Base-by-base conservation (phyloP, 495 filamentous ascomycete species). In the Durotheca rogersii region DNA sequence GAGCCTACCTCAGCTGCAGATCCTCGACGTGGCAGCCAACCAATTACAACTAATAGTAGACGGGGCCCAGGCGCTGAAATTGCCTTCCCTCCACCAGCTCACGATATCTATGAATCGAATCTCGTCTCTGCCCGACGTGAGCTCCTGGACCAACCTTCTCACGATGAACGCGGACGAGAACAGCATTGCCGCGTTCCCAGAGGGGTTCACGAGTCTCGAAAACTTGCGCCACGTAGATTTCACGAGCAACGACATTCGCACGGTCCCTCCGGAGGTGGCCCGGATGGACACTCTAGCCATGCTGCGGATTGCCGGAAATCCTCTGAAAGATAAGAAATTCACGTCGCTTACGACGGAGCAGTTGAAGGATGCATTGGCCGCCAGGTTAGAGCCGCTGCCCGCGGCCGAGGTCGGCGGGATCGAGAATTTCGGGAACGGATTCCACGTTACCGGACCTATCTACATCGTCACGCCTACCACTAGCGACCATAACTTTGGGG, bases 241-340 rank as follows among this genome's bases (percentile, higher is more conserved):
- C 47, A 86, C 87, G 6, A 83, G 82, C 35, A 99, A 99, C 63
- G 79, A 89, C 50, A 77, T 98, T 11, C 82, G 79, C 5, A 69
- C 79, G 14, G 58, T 98, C 25, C 89, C 94, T 53, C 78, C 87
- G 7, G 80, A 79, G 56, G 81, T 97, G 47, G 88, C 87, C 4
- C 67, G 81, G 19, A 95, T 97, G 88, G 81, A 89, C 3, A 84
- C 69, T 39, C 72, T 98, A 6, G 74, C 78, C 6, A 82, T 81
- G 47, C 77, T 96, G 30, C 80, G 80, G 7, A 74, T 98, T 27
- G 81, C 83, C 35, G 89, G 88, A 10, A 98, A 98, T 60, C 93
- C 93, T 4, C 68, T 98, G 9, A 74, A 85, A 34, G 90, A 96
- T 56, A 89, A 87, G 56, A 94, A 87, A 64, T 86, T 93, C 44